Evolutionary conservation across 2,329 filamentous ascomycete genomes (phyloP), one percentile per base, ranked within the genome.

Genomic region (Colletotrichum spinosum): DNA sequence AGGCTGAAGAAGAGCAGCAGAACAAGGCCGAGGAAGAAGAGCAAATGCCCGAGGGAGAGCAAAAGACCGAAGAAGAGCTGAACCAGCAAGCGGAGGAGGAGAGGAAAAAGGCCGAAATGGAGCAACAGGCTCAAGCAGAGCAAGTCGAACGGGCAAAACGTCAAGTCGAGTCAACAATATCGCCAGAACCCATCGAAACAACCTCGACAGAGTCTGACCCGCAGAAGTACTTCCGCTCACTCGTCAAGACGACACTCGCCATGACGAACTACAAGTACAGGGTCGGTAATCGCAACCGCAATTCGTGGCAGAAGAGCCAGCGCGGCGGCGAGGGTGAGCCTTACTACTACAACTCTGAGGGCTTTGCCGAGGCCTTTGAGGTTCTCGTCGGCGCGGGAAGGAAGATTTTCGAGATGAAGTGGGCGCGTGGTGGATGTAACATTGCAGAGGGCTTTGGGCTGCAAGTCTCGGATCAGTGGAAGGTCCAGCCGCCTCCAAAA

Each of bases 251-350:
- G 12, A 60, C 15, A 15, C 49, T 64, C 42, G 69, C 72, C 25
- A 82, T 83, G 81, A 77, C 75, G 60, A 74, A 79, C 44, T 77
- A 80, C 70, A 83, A 83, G 69, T 75, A 81, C 58, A 74, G 77
- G 51, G 73, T 73, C 7, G 71, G 74, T 17, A 72, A 73, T 8
- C 76, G 76, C 50, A 71, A 75, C 25, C 76, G 84, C 37, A 86
- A 87, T 72, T 82, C 78, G 10, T 88, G 85, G 85, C 84, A 87
- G 70, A 72, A 71, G 3, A 78, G 79, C 37, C 85, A 87, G 70
- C 77, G 74, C 6, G 84, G 84, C 37, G 85, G 85, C 1, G 56
- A 78, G 33, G 83, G 82, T 12, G 85, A 87, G 70, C 84, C 84
- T 2, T 87, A 81, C 65, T 83, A 86, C 72, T 81, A 85, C 65